Evolutionary conservation across 352 stramenopile genomes (phyloP).

Genomic region (Elongisporangium anandrum): DNA sequence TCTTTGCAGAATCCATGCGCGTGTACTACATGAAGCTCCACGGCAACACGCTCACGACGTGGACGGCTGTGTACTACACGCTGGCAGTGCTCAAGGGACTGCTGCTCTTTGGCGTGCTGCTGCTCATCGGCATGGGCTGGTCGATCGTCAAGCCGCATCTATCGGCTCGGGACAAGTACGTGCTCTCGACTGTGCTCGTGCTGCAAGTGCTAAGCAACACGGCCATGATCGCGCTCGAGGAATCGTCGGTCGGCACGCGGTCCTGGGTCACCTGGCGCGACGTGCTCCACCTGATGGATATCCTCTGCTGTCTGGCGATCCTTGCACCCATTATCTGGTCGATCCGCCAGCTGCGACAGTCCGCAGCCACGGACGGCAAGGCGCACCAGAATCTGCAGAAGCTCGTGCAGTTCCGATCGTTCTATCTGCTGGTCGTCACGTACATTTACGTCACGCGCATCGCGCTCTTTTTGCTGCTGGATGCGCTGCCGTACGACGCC

Average conservation of each 20-base stretch:
- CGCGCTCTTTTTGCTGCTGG: conserved; percentile 91
- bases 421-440: conserved; percentile 95
- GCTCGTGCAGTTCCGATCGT: conserved; percentile 94
- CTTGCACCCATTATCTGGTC: conserved; percentile 97
- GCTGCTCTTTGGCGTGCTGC: conserved; percentile 96
- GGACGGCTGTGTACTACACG: conserved; percentile 93
- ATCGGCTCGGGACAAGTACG: conserved; percentile 90
- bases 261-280: conserved; percentile 77
- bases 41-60: conserved; percentile 90
- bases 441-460: conserved; percentile 99
- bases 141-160: conserved; percentile 96
- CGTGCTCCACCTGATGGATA: conserved; percentile 94
- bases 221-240: conserved; percentile 85
- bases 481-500: conserved; percentile 89
- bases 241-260: conserved; percentile 73
- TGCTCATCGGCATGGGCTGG: conserved; percentile 97
- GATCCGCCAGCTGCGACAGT: conserved; percentile 77
- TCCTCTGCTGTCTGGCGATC: conserved; percentile 95
- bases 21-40: conserved; percentile 96
- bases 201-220: conserved; percentile 95
- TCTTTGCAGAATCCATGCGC: conserved; percentile 94
- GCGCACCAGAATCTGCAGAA: conserved; percentile 86
- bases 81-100: conserved; percentile 95
- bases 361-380: conserved; percentile 88
- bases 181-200: conserved; percentile 92